A percentile compares a stretch with the other conserved stretches of the same genome.
phyloP scores from a whole-genome alignment of 306 rosid genomes.

The Abrus precatorius region DNA sequence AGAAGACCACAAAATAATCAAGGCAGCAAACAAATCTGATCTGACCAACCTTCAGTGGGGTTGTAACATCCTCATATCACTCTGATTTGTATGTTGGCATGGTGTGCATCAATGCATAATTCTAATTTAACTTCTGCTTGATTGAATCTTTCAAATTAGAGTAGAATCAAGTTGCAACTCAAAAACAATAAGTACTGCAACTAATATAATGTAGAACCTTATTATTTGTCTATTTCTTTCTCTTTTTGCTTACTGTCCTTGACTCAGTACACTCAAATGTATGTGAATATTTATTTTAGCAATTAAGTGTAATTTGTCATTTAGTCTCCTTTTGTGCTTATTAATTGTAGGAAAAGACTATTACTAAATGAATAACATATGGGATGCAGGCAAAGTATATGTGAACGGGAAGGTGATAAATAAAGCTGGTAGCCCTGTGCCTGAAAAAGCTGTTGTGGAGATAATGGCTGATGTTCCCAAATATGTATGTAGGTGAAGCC shows the following conservation, averaged over 20 bases:
- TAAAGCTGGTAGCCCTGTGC: constrained; percentile 87
- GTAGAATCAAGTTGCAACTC: not conserved
- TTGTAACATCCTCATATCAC: too few species aligned
- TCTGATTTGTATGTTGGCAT: constrained; percentile 11
- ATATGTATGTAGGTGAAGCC: constrained; percentile 99
- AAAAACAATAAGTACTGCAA: not conserved
- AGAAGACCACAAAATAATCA: too few species aligned
- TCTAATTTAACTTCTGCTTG: not conserved
- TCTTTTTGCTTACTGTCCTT: constrained; percentile 24
- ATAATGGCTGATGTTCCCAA: constrained; percentile 90
- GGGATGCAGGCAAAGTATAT: constrained; percentile 77
- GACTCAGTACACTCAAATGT: not conserved
- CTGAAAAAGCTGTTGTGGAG: constrained; percentile 81
- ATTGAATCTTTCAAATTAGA: not conserved
- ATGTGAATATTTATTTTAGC: constrained; percentile 4
- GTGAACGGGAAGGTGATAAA: constrained; percentile 84
- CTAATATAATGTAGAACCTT: not conserved
- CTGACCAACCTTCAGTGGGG: too few species aligned
- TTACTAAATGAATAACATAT: constrained; percentile 13
- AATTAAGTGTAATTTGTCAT: constrained; percentile 14
- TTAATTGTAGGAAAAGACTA: constrained; percentile 2
- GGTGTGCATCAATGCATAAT: not conserved
- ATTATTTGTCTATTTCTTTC: not conserved
- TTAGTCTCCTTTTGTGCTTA: not conserved
- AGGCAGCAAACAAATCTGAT: too few species aligned